Conservation (phyloP, 768 basidiomycete genomes). For the Rhodocollybia butyracea region DNA sequence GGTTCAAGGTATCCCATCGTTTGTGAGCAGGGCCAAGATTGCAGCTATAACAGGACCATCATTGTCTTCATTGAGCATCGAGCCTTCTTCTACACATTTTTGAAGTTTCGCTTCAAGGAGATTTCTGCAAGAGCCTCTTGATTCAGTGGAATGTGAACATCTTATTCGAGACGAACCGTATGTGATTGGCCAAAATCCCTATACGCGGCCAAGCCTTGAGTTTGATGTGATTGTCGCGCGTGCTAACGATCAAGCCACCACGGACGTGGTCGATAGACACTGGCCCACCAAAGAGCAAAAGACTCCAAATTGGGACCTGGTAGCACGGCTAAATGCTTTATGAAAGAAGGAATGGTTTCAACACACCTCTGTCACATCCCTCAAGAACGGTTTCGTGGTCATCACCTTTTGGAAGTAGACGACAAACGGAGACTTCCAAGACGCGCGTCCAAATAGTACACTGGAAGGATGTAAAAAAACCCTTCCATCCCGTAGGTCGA, state of each 20-base stretch:
- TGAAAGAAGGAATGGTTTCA: background rate
- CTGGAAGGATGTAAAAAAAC: slow-evolving; percentile 86
- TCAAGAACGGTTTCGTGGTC: slow-evolving; percentile 81
- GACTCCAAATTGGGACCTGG: slow-evolving; percentile 83
- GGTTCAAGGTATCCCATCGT: slow-evolving; percentile 17
- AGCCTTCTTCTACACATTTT: slow-evolving; percentile 52
- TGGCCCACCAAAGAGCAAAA: slow-evolving; percentile 80
- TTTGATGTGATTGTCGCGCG: slow-evolving; percentile 50
- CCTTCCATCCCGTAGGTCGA: slow-evolving; percentile 58
- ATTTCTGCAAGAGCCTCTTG: slow-evolving; percentile 36
- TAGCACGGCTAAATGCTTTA: background rate
- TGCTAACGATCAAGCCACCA: slow-evolving; percentile 69
- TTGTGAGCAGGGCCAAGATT: slow-evolving; percentile 19
- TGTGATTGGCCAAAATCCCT: slow-evolving; percentile 83
- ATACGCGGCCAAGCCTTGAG: slow-evolving; percentile 87
- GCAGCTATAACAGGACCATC: slow-evolving; percentile 41
- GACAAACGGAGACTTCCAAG: slow-evolving; percentile 77
- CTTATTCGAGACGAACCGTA: slow-evolving; percentile 48
- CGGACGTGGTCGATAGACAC: slow-evolving; percentile 77
- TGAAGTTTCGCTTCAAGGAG: slow-evolving; percentile 63
- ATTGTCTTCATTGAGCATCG: slow-evolving; percentile 34
- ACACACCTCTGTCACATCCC: slow-evolving; percentile 83
- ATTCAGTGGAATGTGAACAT: background rate
- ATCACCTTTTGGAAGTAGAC: slow-evolving; percentile 81
- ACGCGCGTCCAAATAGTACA: slow-evolving; percentile 66